A percentile compares a stretch with the other conserved stretches of the same genome.
Conservation (phyloP, 495 filamentous ascomycete genomes). For the Aspergillus saccharolyticus region DNA sequence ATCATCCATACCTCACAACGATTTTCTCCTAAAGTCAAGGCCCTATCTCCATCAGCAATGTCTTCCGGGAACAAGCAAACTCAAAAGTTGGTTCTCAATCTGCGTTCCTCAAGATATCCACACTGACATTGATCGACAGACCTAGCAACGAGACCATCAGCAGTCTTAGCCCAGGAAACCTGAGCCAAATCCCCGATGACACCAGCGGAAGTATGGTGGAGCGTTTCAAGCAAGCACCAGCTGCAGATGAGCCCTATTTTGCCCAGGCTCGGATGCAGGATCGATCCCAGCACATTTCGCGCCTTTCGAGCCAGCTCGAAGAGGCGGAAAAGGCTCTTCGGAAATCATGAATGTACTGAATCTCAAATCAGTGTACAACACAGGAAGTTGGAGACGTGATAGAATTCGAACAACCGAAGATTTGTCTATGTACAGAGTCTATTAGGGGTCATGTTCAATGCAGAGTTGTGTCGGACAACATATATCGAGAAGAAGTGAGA, state of each 20-base stretch:
- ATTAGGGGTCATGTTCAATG: constrained; percentile 12
- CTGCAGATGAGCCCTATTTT: constrained; percentile 39
- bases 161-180: constrained; percentile 28
- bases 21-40: background rate
- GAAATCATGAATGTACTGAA: constrained; percentile 11
- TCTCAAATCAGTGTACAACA: constrained; percentile 1
- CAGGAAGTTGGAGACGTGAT: background rate
- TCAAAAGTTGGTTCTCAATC: constrained; percentile 14
- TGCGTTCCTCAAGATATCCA: background rate
- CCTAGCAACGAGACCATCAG: constrained; percentile 15
- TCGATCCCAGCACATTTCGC: constrained; percentile 28
- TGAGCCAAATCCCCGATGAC: constrained; percentile 28
- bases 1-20: constrained; percentile 4
- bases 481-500: constrained; percentile 8
- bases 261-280: constrained; percentile 30
- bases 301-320: constrained; percentile 33
- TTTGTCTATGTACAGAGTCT: constrained; percentile 28
- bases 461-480: background rate
- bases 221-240: constrained; percentile 29
- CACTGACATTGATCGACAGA: constrained; percentile 12
- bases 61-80: constrained; percentile 16
- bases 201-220: constrained; percentile 25
- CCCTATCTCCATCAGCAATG: constrained; percentile 12
- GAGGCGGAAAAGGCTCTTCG: constrained; percentile 34
- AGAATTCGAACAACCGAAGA: background rate